These are phyloP conservation scores for Pharnaceum exiguum DNA, from an alignment of 148 eudicot species.

Conservation along the genomic window DNA sequence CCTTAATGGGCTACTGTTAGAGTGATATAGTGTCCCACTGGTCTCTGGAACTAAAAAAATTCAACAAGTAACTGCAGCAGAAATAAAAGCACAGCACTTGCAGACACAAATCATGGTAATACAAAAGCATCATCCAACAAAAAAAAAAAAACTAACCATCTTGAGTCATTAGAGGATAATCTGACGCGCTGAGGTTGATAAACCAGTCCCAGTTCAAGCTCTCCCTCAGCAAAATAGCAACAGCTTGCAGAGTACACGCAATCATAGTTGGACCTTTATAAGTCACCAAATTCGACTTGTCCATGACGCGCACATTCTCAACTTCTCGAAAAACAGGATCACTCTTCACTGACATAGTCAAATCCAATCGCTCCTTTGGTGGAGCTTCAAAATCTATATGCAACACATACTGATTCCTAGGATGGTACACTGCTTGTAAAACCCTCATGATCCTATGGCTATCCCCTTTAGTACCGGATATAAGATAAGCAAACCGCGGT, in stretches of 20 bases:
- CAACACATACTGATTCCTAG: conserved; percentile 84
- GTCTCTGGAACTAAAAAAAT: background rate
- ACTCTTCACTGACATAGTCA: conserved; percentile 66
- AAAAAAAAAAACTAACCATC: conserved; percentile 66
- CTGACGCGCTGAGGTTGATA: conserved; percentile 95
- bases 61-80: background rate
- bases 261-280: conserved; percentile 98
- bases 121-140: conserved; percentile 5
- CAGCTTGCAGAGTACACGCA: conserved; percentile 95
- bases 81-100: background rate
- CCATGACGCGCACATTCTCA: conserved; percentile 87
- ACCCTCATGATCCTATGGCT: conserved; percentile 88
- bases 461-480: conserved; percentile 93
- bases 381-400: conserved; percentile 99
- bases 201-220: conserved; percentile 92
- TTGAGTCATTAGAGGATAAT: conserved; percentile 94
- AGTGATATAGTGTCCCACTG: background rate
- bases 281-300: conserved; percentile 89
- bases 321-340: conserved; percentile 72
- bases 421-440: conserved; percentile 94
- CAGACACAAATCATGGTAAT: background rate
- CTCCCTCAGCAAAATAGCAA: conserved; percentile 72
- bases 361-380: conserved; percentile 76
- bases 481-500: conserved; percentile 86
- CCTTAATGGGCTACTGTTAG: too few species aligned